Evolutionary conservation across 2,329 filamentous ascomycete genomes (phyloP).

Genomic region (Colletotrichum theobromicola): DNA sequence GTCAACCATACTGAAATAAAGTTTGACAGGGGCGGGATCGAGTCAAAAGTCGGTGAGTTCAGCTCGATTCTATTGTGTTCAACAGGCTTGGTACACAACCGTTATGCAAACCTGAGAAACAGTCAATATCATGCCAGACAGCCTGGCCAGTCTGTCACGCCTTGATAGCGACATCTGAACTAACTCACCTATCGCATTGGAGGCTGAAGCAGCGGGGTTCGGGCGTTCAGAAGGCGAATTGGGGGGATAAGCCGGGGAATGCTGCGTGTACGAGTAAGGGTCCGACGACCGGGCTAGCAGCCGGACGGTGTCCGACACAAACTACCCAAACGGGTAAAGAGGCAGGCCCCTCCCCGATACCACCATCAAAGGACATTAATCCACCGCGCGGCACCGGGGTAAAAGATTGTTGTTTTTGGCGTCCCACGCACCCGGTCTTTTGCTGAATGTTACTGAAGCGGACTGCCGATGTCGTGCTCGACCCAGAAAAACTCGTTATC

Average conservation of each 20-base stretch:
- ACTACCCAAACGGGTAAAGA: constrained; percentile 1
- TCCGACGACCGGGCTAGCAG: background rate
- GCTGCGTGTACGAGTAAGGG: background rate
- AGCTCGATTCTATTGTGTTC: background rate
- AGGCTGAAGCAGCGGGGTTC: constrained; percentile 1
- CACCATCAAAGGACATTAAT: background rate
- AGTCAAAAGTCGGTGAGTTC: background rate
- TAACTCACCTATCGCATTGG: background rate
- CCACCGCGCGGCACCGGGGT: background rate
- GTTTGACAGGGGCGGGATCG: accelerated
- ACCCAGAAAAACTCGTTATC: constrained; percentile 18
- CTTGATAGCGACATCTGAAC: accelerated
- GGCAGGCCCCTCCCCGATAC: constrained; percentile 11
- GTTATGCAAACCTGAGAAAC: background rate
- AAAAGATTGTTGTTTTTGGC: background rate
- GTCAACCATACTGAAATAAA: constrained; percentile 3
- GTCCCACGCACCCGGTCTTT: background rate
- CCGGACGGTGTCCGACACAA: constrained; percentile 1
- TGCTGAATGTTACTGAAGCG: background rate
- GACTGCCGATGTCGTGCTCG: constrained; percentile 15
- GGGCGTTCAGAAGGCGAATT: background rate
- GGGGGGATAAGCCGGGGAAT: background rate
- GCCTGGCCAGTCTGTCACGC: background rate
- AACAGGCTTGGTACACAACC: accelerated
- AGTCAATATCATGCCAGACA: background rate